Evolutionary conservation across 2,329 filamentous ascomycete genomes (phyloP).

Genomic region (Verticillium albo-atrum): DNA sequence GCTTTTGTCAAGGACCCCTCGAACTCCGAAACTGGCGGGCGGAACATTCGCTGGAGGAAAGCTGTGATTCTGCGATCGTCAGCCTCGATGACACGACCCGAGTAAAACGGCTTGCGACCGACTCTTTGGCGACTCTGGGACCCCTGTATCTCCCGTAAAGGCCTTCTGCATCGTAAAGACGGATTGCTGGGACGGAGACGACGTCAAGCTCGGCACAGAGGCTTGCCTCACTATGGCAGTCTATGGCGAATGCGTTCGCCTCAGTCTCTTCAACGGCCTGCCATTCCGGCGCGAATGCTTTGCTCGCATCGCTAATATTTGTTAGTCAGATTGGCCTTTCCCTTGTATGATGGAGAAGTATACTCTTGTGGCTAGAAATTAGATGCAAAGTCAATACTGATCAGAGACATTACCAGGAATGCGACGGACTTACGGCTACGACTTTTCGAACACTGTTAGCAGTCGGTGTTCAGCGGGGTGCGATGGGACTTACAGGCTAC

Average conservation of each 20-base stretch:
- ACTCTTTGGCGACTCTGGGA: conserved; percentile 32
- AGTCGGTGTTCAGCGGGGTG: neutral
- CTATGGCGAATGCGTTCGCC: conserved; percentile 27
- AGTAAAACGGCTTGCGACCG: conserved; percentile 8
- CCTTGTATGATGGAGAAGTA: neutral
- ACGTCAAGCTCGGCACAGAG: conserved; percentile 37
- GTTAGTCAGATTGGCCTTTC: neutral
- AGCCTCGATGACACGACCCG: neutral
- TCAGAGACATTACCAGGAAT: neutral
- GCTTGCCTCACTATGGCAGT: conserved; percentile 29
- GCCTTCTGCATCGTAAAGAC: conserved; percentile 32
- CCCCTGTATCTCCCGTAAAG: conserved; percentile 36
- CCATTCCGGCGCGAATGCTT: conserved; percentile 32
- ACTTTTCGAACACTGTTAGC: neutral
- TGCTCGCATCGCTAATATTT: conserved; percentile 11
- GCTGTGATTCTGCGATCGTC: conserved; percentile 17
- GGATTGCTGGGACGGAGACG: conserved; percentile 41
- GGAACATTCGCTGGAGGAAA: conserved; percentile 22
- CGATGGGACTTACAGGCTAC: neutral
- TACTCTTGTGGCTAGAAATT: neutral
- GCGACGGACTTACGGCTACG: neutral
- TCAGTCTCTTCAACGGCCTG: conserved; percentile 15
- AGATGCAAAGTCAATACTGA: neutral
- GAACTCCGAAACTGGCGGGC: conserved; percentile 21
- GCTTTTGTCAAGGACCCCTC: conserved; percentile 18